Evolutionary conservation across 2,329 filamentous ascomycete genomes (phyloP), one percentile per base, ranked within the genome.

Genomic region (Ophiostoma piceae): DNA sequence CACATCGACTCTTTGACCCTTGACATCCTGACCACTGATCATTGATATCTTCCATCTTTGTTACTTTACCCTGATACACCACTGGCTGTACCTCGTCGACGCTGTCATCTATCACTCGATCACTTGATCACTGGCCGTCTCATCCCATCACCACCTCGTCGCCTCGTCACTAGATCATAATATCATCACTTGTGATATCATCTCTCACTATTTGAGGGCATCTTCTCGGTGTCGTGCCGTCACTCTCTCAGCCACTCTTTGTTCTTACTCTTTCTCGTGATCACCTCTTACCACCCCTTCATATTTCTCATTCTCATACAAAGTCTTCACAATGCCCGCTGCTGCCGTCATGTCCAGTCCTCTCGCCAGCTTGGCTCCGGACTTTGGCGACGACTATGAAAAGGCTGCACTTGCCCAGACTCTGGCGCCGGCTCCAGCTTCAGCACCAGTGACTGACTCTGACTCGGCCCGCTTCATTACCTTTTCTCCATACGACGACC

Each of bases 401-500:
- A 65, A 65, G 19, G 47, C 66, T 3, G 64, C 51, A 12, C 39
- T 70, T 22, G 22, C 60, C 32, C 35, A 67, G n/a, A 22, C 67
- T 19, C 39, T 41, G 39, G 11, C 39, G 14, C 39, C 39, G 43
- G n/a, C 47, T 9, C 54, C 57, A 14, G n/a, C 47, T 9, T 39
- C 57, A 14, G 39, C 69, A 16, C 32, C 51, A 37, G 32, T 19
- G 37, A 11, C 67, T n/a, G 43, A 51, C 26, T 5, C 41, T 47
- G n/a, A n/a, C 32, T 47, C 37, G 8, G 12, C 54, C 3, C 73
- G 73, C 29, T 80, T 78, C 75, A 80, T 95, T 64, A 82, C 90
- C 57, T 84, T 88, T 72, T 96, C 93, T 0, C 92, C 92, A 0
- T 96, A 97, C 77, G 78, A 81, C 37, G 82, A 85, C 2, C 92